Base-by-base conservation (phyloP, 148 eudicot species). In the Vaccinium darrowii region DNA sequence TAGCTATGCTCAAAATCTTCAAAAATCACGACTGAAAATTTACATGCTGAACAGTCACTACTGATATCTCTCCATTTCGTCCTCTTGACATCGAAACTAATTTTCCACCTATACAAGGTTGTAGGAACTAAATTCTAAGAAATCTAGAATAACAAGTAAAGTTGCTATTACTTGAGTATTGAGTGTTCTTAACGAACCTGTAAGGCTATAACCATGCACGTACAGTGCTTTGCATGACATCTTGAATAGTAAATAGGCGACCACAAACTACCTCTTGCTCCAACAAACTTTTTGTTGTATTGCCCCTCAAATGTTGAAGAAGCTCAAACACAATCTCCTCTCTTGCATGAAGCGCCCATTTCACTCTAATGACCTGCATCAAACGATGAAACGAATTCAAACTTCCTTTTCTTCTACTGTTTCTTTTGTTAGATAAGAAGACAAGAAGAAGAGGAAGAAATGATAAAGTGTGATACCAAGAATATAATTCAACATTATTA, bases 201-300 rank as follows among this genome's bases (percentile, higher is more conserved):
- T 27, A 27, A 27, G 27, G 27, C 27, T 27, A 0, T 85, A 96
- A 86, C 98, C 98, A 96, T 80, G 98, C 95, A 49, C 98, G 96
- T 49, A 94, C 83, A 47, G 88, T 96, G 84, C 98, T 92, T 87
- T 94, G 97, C 98, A 96, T 96, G 82, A 96, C 98, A 89, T 96
- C 98, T 92, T 96, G 98, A 86, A 96, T 90, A 82, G 98, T 96
- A 86, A 96, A 96, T 76, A 96, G 84, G 87, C 98, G 98, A 86
- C 92, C 98, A 85, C 98, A 93, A 85, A 93, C 98, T 75, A 98
- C 98, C 90, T 96, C 98, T 90, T 96, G 98, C 91, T 96, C 98
- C 81, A 96, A 86, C 85, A 94, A 84, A 80, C 57, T 87, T 87
- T 87, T 92, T 11, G 98, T 87, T 53, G 88, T 86, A 85, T 86